Percentiles rank a stretch among this genome's conserved stretches.
Evolutionary conservation across 2,329 filamentous ascomycete species (phyloP).

Genomic region (Ilyonectria sp.): DNA sequence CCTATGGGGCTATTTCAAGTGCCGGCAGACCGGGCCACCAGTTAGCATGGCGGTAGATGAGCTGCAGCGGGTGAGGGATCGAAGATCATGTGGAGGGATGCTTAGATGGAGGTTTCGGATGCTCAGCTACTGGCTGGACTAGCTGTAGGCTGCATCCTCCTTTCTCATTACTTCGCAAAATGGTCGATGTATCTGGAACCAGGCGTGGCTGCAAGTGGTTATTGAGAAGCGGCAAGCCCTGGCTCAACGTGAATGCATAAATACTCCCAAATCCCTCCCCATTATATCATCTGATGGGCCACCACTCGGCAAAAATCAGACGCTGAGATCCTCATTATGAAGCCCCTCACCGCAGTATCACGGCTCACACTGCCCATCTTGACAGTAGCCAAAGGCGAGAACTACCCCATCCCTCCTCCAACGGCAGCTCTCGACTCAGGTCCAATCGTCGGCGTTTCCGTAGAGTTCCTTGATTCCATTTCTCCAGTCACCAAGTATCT

Average conservation of each 20-base stretch:
- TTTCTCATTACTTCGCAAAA: not conserved
- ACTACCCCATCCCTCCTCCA: slow-evolving; percentile 9
- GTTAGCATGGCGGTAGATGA: no score
- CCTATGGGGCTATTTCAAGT: not conserved
- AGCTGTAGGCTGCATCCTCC: not conserved
- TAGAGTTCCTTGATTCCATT: slow-evolving; percentile 33
- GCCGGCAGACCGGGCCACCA: no score
- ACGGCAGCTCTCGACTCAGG: slow-evolving; percentile 38
- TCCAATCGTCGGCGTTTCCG: slow-evolving; percentile 32
- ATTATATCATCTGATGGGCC: no score
- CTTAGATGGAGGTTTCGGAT: no score
- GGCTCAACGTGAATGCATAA: not conserved
- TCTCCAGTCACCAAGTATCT: slow-evolving; percentile 41
- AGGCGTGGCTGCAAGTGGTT: not conserved
- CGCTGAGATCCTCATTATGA: slow-evolving; percentile 22
- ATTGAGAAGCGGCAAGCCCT: not conserved
- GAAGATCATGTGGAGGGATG: no score
- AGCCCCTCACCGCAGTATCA: slow-evolving; percentile 13
- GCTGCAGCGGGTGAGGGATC: no score
- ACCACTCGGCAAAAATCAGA: not conserved
- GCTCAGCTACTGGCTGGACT: not conserved
- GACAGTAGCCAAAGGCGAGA: slow-evolving; percentile 1
- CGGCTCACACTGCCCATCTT: slow-evolving; percentile 18
- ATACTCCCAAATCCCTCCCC: not conserved
- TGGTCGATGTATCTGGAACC: not conserved